Evolutionary conservation across 108 stramenopile species (phyloP).

Genomic region (Discostella stelligeroides): DNA sequence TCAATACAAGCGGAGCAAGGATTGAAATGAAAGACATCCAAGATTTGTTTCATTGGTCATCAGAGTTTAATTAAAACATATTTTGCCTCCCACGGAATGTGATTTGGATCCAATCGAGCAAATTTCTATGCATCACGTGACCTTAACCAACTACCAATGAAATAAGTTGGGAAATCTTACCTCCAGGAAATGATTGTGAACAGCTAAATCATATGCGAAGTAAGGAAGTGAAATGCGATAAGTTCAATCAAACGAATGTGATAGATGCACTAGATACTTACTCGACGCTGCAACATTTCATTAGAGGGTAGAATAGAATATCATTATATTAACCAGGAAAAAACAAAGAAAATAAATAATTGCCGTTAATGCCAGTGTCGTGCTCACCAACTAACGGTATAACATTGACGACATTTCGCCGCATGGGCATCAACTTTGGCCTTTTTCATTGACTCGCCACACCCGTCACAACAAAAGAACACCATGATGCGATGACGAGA

Average conservation of each 20-base stretch:
- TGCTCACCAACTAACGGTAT: not conserved
- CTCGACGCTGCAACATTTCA: conserved; percentile 51
- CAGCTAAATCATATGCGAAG: conserved; percentile 35
- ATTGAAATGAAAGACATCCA: not conserved
- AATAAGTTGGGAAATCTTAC: too few species aligned
- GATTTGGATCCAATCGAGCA: conserved; percentile 48
- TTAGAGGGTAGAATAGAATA: too few species aligned
- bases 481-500: conserved; percentile 81
- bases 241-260: not conserved
- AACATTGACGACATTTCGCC: conserved; percentile 55
- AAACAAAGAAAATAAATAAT: not conserved
- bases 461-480: conserved; percentile 87
- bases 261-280: conserved; percentile 7
- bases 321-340: too few species aligned
- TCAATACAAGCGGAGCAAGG: conserved; percentile 6
- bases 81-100: conserved; percentile 78
- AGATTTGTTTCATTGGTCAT: conserved; percentile 35
- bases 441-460: conserved; percentile 87
- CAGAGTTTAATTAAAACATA: conserved; percentile 97
- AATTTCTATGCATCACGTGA: conserved; percentile 47
- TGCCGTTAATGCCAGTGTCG: not conserved
- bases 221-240: not conserved
- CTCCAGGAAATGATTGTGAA: conserved; percentile 80
- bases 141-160: not conserved
- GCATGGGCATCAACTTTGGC: conserved; percentile 87